Base-by-base conservation (phyloP, 345 rosid species). In the Luvunga scandens region DNA sequence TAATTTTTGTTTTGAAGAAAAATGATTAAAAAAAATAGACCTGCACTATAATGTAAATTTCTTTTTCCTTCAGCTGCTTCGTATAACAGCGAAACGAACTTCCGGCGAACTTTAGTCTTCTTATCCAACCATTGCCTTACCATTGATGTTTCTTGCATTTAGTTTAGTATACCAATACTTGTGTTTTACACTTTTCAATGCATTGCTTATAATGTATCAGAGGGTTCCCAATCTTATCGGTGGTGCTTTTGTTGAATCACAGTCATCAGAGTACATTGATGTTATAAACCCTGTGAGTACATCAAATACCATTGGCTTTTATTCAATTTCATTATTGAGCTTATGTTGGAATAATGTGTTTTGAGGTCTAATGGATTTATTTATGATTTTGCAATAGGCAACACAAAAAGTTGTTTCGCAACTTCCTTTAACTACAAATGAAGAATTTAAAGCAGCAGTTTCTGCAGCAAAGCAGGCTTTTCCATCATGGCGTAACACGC, bases 401-500 rank as follows among this genome's bases (percentile, higher is more conserved):
- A 95, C 99, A 2, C 98, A 95, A 91, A 91, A 92, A 72, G 94
- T 92, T 84, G 97, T 95, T 66, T 95, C 94, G 0, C 89, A 83
- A 78, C 84, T 95, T 84, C 98, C 99, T 71, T 87, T 93, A 73
- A 93, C 99, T 21, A 95, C 98, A 55, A 87, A 81, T 76, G 97
- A 91, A 75, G 99, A 95, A 86, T 95, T 95, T 70, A 92, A 90
- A 78, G 94, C 93, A 7, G 98, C 99, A 2, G 97, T 95, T 7
- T 87, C 91, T 56, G 93, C 99, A 12, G 99, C 99, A 9, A 93
- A 93, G 85, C 82, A 89, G 66, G 94, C 98, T 36, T 95, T 91
- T 81, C 93, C 90, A 25, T 85, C 88, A 8, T 95, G 99, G 99
- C 91, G 94, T 66, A 91, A 87, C 83, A 95, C 96, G 9, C 97